Percentiles rank a stretch among this genome's conserved stretches.
phyloP scores from a whole-genome alignment of 2,329 filamentous ascomycete species.

The Botrytis pseudocinerea region DNA sequence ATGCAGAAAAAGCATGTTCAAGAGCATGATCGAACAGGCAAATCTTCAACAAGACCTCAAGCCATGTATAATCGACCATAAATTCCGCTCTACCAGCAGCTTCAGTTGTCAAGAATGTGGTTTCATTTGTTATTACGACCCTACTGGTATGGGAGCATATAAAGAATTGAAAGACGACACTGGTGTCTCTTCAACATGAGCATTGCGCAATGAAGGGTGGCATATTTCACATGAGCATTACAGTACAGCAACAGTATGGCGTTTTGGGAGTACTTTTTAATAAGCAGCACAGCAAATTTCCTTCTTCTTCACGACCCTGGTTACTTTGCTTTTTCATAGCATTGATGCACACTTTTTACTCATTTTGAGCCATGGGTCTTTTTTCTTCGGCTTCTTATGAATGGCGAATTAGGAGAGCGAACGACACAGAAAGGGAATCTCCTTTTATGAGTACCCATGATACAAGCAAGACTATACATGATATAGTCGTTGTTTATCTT shows the following conservation, averaged over 20 bases:
- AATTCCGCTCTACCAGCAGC: conserved; percentile 21
- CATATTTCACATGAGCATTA: conserved; percentile 20
- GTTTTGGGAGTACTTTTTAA: conserved; percentile 17
- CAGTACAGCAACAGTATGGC: conserved; percentile 21
- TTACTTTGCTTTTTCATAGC: conserved; percentile 10
- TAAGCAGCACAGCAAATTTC: conserved; percentile 4
- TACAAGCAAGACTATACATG: conserved; percentile 5
- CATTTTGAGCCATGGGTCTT: conserved; percentile 17
- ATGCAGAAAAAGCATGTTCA: conserved; percentile 24
- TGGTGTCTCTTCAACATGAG: conserved; percentile 23
- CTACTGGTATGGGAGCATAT: conserved; percentile 22
- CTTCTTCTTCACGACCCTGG: conserved; percentile 16
- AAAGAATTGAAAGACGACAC: conserved; percentile 19
- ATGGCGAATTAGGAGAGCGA: conserved; percentile 14
- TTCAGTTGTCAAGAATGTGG: conserved; percentile 23
- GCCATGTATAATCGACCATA: conserved; percentile 22
- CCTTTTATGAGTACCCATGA: conserved; percentile 21
- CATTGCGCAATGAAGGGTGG: conserved; percentile 16
- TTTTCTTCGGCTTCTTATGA: background rate
- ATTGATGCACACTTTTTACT: background rate
- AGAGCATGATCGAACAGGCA: conserved; percentile 24
- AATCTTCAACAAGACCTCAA: conserved; percentile 19
- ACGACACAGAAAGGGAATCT: background rate
- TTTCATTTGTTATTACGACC: conserved; percentile 25
- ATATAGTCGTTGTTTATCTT: conserved; percentile 3